Evolutionary conservation across 352 stramenopile genomes (phyloP).

Genomic region (Globisporangium barbulae): DNA sequence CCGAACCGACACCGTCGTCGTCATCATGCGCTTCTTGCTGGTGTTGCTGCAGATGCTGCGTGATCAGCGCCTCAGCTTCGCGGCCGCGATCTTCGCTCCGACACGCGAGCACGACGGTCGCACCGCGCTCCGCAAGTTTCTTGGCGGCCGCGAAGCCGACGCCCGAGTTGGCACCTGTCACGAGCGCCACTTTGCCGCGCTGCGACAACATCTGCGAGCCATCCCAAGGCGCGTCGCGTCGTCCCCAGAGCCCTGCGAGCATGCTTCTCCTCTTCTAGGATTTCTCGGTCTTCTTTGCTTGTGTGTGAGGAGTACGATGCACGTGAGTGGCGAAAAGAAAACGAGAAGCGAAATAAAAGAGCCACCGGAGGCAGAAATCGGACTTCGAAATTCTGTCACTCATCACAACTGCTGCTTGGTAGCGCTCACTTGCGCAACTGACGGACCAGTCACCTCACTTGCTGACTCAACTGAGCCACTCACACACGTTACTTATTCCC

Average conservation of each 20-base stretch:
- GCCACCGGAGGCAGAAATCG: not conserved
- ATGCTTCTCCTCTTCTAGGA: not conserved
- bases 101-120: slow-evolving; percentile 74
- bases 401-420: not conserved
- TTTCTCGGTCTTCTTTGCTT: not conserved
- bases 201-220: slow-evolving; percentile 27
- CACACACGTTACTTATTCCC: not conserved
- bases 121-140: slow-evolving; percentile 46
- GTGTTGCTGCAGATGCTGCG: slow-evolving; percentile 3
- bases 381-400: not conserved
- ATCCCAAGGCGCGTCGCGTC: slow-evolving; percentile 17
- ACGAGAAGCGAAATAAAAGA: slow-evolving; percentile 2
- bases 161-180: slow-evolving; percentile 83
- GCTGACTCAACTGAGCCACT: not conserved
- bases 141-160: slow-evolving; percentile 74
- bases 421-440: not conserved
- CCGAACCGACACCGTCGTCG: slow-evolving; percentile 10
- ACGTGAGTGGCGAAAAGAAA: not conserved
- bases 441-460: not conserved
- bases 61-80: slow-evolving; percentile 28
- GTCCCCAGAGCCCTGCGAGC: slow-evolving; percentile 1
- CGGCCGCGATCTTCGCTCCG: slow-evolving; percentile 37
- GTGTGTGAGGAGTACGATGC: not conserved
- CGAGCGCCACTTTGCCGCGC: slow-evolving; percentile 55
- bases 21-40: not conserved